These are phyloP conservation scores for Saturnispora gosingensis DNA, from an alignment of 805 yeast species.

Conservation along the genomic window DNA sequence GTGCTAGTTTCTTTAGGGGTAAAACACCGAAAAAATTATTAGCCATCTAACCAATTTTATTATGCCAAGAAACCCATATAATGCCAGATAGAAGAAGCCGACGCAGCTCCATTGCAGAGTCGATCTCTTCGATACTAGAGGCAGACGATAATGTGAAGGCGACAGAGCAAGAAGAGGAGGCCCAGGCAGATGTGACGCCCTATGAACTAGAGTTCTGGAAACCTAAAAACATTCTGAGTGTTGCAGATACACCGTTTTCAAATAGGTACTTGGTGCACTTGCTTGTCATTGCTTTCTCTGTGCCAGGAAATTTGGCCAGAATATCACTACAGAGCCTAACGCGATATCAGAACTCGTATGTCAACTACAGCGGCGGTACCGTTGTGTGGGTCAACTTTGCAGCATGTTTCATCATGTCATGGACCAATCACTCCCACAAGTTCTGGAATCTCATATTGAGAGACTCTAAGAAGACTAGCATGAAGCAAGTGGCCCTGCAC, in stretches of 20 bases:
- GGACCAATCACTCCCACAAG: conserved; percentile 10
- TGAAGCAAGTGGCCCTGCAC: conserved; percentile 40
- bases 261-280: conserved; percentile 8
- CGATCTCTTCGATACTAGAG: background rate
- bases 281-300: conserved; percentile 10
- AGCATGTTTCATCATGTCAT: conserved; percentile 66
- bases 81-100: background rate
- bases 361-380: conserved; percentile 14
- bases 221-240: conserved; percentile 11
- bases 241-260: conserved; percentile 16
- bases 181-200: conserved; percentile 10
- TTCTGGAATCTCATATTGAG: conserved; percentile 13
- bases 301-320: conserved; percentile 14
- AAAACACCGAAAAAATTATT: no score
- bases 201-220: conserved; percentile 13
- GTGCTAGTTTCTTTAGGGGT: no score
- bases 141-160: background rate
- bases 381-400: conserved; percentile 72
- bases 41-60: background rate
- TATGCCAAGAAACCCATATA: background rate
- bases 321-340: conserved; percentile 13
- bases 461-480: conserved; percentile 16
- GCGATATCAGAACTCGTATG: conserved; percentile 11
- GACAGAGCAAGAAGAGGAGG: conserved; percentile 12
- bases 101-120: background rate